Evolutionary conservation across 2,329 filamentous ascomycete species (phyloP).

Genomic region (Hypoxylon sp.): DNA sequence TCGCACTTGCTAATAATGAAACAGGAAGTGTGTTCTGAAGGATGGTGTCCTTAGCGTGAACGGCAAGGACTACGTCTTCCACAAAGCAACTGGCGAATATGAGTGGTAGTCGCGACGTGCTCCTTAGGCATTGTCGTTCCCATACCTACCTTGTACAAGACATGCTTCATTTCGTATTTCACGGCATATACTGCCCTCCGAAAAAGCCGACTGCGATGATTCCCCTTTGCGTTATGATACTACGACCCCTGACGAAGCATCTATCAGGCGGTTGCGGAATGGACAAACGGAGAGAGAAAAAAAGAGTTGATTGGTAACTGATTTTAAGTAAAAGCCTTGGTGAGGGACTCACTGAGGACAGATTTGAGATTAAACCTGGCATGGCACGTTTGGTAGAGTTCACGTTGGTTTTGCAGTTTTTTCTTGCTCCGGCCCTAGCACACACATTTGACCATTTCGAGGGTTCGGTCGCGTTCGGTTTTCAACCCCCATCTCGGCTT

Average conservation of each 20-base stretch:
- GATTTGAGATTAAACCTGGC: conserved; percentile 12
- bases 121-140: not conserved
- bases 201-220: conserved; percentile 5
- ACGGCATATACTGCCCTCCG: conserved; percentile 13
- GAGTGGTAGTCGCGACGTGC: conserved; percentile 79
- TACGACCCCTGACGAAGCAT: not conserved
- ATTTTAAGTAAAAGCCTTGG: conserved; percentile 6
- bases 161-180: conserved; percentile 14
- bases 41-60: conserved; percentile 95
- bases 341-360: conserved; percentile 3
- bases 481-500: not conserved
- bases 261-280: not conserved
- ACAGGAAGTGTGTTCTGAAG: conserved; percentile 96
- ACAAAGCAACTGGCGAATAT: conserved; percentile 97
- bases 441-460: conserved; percentile 1
- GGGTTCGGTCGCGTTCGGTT: not conserved
- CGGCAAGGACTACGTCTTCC: conserved; percentile 96
- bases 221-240: conserved; percentile 5
- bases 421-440: conserved; percentile 10
- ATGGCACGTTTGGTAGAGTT: conserved; percentile 21
- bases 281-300: not conserved
- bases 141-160: conserved; percentile 25
- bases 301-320: conserved; percentile 12
- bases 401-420: conserved; percentile 15
- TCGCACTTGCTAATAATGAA: conserved; percentile 46